Base-by-base conservation (phyloP, 2,329 filamentous ascomycete genomes). In the Zarea fungicola region DNA sequence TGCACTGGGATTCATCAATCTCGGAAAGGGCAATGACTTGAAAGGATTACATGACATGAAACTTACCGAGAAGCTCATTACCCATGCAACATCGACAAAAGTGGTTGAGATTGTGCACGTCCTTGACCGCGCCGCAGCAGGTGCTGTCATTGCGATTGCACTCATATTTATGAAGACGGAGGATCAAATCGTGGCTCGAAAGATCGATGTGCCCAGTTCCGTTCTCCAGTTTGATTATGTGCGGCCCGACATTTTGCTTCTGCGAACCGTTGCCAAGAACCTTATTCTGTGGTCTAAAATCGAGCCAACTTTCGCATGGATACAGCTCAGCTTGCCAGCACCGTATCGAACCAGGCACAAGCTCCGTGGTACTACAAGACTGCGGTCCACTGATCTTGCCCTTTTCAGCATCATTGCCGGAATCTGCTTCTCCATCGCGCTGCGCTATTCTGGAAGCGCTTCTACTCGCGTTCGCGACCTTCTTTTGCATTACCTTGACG, bases 81-180 rank as follows among this genome's bases (percentile, higher is more conserved):
- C 85, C 0, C 80, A 96, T 44, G 92, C 93, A 10, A 89, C 95
- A 4, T 84, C 89, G 3, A 89, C 87, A 1, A 95, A 96, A 67
- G 89, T 91, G 52, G 89, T 97, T 11, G 86, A 95, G 58, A 77
- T 95, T 31, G 90, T 96, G 21, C 92, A 99, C 60, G 83, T 97
- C 9, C 77, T 97, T 3, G 95, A 99, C 63, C 86, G 92, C 58
- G 91, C 92, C 6, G 93, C 89, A 9, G 88, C 95, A 2, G 93
- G 88, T n/a, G 92, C 93, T 2, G 89, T 95, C 7, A 81, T 97
- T 59, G 92, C 93, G 1, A 77, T 96, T 51, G 82, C 90, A 2
- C 77, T 99, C 47, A 92, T 99, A 26, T 99, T 92, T 65, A 93
- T 99, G 89, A 97, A 97, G 67, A 93, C 92, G 0, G 89, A 95